These are phyloP conservation scores for Polytrichum formosum DNA, from an alignment of 225 moss, liverwort and hornwort species.

Conservation along the genomic window DNA sequence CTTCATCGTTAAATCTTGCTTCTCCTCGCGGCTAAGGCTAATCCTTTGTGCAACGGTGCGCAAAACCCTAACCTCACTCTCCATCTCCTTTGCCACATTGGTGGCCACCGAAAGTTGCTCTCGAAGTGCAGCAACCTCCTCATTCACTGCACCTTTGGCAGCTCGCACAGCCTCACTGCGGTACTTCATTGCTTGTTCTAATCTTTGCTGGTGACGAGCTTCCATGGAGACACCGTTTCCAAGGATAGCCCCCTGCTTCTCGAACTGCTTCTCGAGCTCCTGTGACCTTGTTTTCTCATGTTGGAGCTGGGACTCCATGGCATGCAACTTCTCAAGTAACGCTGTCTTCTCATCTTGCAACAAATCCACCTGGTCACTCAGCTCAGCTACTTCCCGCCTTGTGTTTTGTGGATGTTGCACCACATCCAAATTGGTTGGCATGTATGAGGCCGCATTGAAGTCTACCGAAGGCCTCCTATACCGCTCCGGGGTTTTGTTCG, in stretches of 20 bases:
- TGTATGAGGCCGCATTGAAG: neutral
- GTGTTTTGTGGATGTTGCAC: neutral
- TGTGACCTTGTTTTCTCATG: conserved; percentile 8
- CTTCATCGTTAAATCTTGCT: conserved; percentile 46
- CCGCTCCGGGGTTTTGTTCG: conserved; percentile 1
- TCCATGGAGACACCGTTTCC: conserved; percentile 2
- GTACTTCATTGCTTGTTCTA: conserved; percentile 5
- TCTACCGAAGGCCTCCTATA: neutral
- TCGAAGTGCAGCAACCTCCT: conserved; percentile 10
- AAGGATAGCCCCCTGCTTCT: neutral
- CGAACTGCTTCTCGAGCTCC: conserved; percentile 21
- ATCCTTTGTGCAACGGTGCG: conserved; percentile 11
- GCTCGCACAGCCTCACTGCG: conserved; percentile 5
- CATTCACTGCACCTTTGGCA: conserved; percentile 10
- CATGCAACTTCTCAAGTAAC: conserved; percentile 6
- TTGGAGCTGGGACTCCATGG: neutral
- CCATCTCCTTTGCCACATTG: conserved; percentile 5
- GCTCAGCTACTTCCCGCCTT: neutral
- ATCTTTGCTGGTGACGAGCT: neutral
- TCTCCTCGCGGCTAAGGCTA: conserved; percentile 15
- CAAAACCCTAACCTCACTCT: conserved; percentile 11
- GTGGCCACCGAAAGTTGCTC: conserved; percentile 3
- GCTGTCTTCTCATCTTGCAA: conserved; percentile 6
- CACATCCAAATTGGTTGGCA: neutral
- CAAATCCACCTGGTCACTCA: conserved; percentile 1